These are phyloP conservation scores for Exophiala mesophila DNA, from an alignment of 2,329 filamentous ascomycete species.

Conservation along the genomic window DNA sequence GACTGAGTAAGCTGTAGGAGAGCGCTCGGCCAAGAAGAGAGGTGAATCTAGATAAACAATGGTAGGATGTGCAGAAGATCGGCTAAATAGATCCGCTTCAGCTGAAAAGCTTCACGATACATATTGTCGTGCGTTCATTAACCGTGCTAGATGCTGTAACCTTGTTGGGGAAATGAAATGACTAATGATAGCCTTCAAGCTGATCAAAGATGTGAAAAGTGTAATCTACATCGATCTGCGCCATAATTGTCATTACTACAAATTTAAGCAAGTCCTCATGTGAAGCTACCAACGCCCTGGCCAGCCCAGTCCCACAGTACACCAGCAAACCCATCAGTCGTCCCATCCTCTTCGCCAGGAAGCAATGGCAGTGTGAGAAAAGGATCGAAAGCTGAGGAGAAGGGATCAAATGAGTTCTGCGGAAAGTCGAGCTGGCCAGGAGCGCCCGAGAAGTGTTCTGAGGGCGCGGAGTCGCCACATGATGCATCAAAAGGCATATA, in stretches of 20 bases:
- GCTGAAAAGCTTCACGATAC: too few relatives aligned
- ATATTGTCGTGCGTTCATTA: too few relatives aligned
- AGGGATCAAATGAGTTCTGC: conserved; percentile 2
- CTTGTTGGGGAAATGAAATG: too few relatives aligned
- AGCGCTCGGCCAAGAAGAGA: neutral
- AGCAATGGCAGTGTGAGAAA: conserved; percentile 22
- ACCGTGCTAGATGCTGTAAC: too few relatives aligned
- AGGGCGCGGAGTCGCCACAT: too few relatives aligned
- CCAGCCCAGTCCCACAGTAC: conserved; percentile 30
- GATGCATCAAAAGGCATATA: too few relatives aligned
- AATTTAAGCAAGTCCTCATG: neutral
- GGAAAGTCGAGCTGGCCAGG: neutral
- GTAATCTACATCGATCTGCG: neutral
- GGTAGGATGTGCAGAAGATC: too few relatives aligned
- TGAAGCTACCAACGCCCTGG: conserved; percentile 21
- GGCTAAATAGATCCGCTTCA: too few relatives aligned
- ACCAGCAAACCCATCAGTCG: conserved; percentile 25
- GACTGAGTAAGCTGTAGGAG: conserved; percentile 7
- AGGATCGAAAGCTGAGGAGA: conserved; percentile 24
- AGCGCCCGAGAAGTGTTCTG: neutral
- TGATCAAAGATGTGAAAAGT: too few relatives aligned
- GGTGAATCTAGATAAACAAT: too few relatives aligned
- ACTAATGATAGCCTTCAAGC: too few relatives aligned
- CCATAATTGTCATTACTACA: too few relatives aligned
- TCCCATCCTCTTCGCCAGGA: conserved; percentile 12